A percentile compares a stretch with the other conserved stretches of the same genome.
Conservation (phyloP, 306 rosid genomes). For the Dicorynia guianensis region DNA sequence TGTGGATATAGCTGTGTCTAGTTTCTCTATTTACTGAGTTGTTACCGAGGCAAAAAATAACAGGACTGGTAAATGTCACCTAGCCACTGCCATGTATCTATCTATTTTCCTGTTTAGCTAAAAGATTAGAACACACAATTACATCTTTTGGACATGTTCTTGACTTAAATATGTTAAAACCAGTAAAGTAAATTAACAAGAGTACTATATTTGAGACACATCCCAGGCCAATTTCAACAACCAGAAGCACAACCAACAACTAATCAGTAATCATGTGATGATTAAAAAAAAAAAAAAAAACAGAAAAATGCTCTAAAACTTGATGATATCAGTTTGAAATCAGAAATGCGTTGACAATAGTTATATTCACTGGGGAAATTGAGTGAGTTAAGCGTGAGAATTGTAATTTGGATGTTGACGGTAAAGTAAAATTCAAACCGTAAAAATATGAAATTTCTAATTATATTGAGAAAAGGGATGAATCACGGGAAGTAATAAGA, state of each 20-base stretch:
- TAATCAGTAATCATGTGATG: not conserved
- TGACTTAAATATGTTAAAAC: not conserved
- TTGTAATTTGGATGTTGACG: not conserved
- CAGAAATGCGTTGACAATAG: not conserved
- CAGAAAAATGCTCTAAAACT: not conserved
- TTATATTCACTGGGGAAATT: not conserved
- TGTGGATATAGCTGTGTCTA: slow-evolving; percentile 9
- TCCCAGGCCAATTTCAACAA: slow-evolving; percentile 16
- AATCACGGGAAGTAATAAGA: not conserved
- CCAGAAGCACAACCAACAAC: not conserved
- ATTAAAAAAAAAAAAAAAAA: not conserved
- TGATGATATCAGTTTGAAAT: not conserved
- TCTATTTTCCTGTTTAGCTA: not conserved
- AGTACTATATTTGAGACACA: not conserved
- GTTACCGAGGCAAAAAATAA: slow-evolving; percentile 17
- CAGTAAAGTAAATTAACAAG: not conserved
- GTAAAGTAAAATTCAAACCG: not conserved
- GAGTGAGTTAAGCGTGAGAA: not conserved
- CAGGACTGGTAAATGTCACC: slow-evolving; percentile 14
- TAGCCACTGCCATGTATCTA: not conserved
- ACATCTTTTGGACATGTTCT: not conserved
- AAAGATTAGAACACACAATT: not conserved
- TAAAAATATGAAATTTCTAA: not conserved
- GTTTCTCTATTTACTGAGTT: not conserved
- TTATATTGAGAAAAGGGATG: not conserved